phyloP scores from a whole-genome alignment of 2,329 filamentous ascomycete species.

The Colletotrichum endophyticum region DNA sequence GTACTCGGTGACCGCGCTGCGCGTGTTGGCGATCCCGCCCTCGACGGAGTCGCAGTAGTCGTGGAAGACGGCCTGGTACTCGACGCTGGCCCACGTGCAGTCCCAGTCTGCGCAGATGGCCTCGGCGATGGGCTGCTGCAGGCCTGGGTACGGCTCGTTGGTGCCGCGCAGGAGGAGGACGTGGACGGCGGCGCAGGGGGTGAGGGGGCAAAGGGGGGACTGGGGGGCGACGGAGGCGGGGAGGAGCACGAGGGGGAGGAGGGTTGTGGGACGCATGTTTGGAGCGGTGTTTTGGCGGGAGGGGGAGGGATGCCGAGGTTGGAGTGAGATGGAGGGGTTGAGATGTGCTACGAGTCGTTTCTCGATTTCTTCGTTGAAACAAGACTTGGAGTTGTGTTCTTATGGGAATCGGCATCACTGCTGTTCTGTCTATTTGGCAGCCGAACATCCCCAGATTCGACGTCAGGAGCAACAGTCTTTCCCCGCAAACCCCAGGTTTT shows the following conservation, averaged over 20 bases:
- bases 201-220: neutral
- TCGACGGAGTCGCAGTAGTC: conserved; percentile 16
- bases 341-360: neutral
- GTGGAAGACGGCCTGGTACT: neutral
- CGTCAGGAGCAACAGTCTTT: neutral
- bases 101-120: neutral
- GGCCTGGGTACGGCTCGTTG: neutral
- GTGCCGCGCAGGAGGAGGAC: neutral
- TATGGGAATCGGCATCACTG: neutral
- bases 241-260: neutral
- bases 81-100: neutral
- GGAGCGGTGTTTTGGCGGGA: neutral
- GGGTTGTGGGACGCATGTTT: neutral
- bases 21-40: conserved; percentile 37
- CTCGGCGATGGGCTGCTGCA: conserved; percentile 6
- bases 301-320: neutral
- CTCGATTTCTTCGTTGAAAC: neutral
- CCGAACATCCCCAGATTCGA: neutral
- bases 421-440: neutral
- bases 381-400: neutral
- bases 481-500: neutral
- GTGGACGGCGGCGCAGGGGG: neutral
- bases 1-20: conserved; percentile 41
- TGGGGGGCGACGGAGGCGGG: neutral
- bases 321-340: too few species aligned